Base-by-base conservation (phyloP, 805 yeast genomes). In the Lipomyces starkeyi region DNA sequence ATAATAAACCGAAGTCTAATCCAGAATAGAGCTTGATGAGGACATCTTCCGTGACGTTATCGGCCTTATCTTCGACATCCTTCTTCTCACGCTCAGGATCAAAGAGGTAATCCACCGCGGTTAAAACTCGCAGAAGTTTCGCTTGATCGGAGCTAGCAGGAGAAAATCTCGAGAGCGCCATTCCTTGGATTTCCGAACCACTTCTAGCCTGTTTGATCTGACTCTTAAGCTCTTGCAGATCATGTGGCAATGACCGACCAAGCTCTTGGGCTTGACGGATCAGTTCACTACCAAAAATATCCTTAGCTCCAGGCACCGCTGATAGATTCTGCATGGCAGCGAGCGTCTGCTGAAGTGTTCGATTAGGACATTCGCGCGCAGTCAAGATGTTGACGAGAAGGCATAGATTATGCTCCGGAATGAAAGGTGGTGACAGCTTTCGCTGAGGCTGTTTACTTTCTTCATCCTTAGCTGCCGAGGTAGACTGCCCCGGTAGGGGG, bases 91-190 rank as follows among this genome's bases (percentile, higher is more conserved):
- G 70, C 59, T 80, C 79, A 0, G 82, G 75, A 62, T 88, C 91
- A 77, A 86, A 90, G 75, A 93, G 81, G 73, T 89, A 91, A 74
- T 93, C 97, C 66, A 93, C 83, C 0, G 97, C 97, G 0, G 98
- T 93, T 68, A 93, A 81, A 2, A 92, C 88, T 62, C 97, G 84
- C 64, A 94, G 80, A n/a, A 95, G 79, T 74, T 92, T 93, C 7
- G 97, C 91, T 76, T 95, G 98, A 69, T 90, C 93, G 0, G 97
- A 90, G 55, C 90, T 87, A 0, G 93, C 86, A 0, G 91, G 85
- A 1, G 95, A 90, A 75, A 93, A 91, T 73, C 86, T 86, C 34
- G 85, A 79, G 68, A 93, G 82, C 2, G 87, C 79, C 32, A 84
- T 86, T 27, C 85, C 83, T 59, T 84, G 85, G 35, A 86, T 81